phyloP scores from a whole-genome alignment of 805 yeast genomes.

The Wickerhamiella vanderwaltii region DNA sequence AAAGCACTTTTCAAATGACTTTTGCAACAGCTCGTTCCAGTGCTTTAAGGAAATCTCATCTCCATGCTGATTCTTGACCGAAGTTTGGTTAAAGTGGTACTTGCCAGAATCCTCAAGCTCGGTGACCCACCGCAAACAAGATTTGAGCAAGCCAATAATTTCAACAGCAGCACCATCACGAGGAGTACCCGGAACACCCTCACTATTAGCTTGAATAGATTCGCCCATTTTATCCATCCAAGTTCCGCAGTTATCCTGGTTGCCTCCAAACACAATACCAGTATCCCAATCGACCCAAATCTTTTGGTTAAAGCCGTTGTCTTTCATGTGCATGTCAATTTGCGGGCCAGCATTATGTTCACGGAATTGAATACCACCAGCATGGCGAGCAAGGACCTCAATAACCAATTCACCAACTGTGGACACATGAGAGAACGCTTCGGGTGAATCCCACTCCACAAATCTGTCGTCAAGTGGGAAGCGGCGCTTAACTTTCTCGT shows the following conservation, averaged over 20 bases:
- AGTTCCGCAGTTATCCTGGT: slow-evolving; percentile 88
- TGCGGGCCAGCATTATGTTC: slow-evolving; percentile 92
- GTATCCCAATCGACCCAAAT: slow-evolving; percentile 76
- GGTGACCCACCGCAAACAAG: slow-evolving; percentile 68
- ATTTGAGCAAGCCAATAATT: slow-evolving; percentile 76
- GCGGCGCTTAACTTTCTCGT: slow-evolving; percentile 65
- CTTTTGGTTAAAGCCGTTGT: slow-evolving; percentile 80
- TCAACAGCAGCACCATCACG: slow-evolving; percentile 96
- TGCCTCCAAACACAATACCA: slow-evolving; percentile 84
- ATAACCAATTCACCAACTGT: slow-evolving; percentile 65
- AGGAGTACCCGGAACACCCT: slow-evolving; percentile 96
- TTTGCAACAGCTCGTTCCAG: slow-evolving; percentile 63
- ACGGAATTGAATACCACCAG: slow-evolving; percentile 71
- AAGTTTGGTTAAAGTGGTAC: slow-evolving; percentile 38
- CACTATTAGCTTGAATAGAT: slow-evolving; percentile 64
- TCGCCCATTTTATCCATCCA: slow-evolving; percentile 99
- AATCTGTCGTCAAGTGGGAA: slow-evolving; percentile 82
- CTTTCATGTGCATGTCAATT: slow-evolving; percentile 83
- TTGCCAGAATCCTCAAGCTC: slow-evolving; percentile 40
- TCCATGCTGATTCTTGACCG: slow-evolving; percentile 50
- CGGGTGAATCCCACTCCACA: slow-evolving; percentile 51
- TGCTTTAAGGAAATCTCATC: slow-evolving; percentile 40
- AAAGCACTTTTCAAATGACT: slow-evolving; percentile 67
- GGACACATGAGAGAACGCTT: slow-evolving; percentile 62
- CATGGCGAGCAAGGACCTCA: slow-evolving; percentile 81